Conservation (phyloP, 2,329 filamentous ascomycete genomes). For the Hypoxylon sp. region DNA sequence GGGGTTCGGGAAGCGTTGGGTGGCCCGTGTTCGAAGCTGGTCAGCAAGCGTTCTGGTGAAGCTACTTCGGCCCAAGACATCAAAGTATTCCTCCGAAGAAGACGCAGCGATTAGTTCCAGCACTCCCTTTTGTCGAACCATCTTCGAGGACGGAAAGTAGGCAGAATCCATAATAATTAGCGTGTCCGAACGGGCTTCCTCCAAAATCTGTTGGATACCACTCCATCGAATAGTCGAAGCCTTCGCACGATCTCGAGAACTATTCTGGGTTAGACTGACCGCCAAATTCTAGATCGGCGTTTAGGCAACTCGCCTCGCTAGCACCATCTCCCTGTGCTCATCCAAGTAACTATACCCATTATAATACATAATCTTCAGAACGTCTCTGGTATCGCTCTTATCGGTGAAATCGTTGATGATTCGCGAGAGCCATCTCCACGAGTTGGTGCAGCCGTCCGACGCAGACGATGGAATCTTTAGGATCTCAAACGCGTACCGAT, state of each 20-base stretch:
- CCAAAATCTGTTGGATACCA: constrained; percentile 67
- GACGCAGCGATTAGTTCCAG: constrained; percentile 69
- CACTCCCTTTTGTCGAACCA: constrained; percentile 65
- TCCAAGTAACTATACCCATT: constrained; percentile 67
- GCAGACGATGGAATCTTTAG: constrained; percentile 62
- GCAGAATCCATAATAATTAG: constrained; percentile 70
- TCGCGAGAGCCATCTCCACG: constrained; percentile 66
- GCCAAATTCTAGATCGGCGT: constrained; percentile 1
- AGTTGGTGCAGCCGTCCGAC: constrained; percentile 61
- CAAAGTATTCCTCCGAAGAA: constrained; percentile 64
- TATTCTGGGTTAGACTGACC: constrained; percentile 50
- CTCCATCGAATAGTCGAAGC: constrained; percentile 66
- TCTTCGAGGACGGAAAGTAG: constrained; percentile 67
- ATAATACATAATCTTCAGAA: constrained; percentile 71
- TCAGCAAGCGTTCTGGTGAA: constrained; percentile 66
- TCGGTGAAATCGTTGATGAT: constrained; percentile 66
- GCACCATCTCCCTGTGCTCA: constrained; percentile 67
- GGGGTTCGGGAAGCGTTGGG: constrained; percentile 57
- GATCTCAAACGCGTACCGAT: constrained; percentile 63
- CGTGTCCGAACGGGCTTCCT: constrained; percentile 67
- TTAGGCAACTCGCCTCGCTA: constrained; percentile 62
- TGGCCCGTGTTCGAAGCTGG: constrained; percentile 62
- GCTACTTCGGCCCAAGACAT: constrained; percentile 61
- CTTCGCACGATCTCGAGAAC: constrained; percentile 61
- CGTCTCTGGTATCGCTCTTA: constrained; percentile 66